Evolutionary conservation across 768 basidiomycete species (phyloP), one percentile per base, ranked within the genome.

Genomic region (Russula sp.): DNA sequence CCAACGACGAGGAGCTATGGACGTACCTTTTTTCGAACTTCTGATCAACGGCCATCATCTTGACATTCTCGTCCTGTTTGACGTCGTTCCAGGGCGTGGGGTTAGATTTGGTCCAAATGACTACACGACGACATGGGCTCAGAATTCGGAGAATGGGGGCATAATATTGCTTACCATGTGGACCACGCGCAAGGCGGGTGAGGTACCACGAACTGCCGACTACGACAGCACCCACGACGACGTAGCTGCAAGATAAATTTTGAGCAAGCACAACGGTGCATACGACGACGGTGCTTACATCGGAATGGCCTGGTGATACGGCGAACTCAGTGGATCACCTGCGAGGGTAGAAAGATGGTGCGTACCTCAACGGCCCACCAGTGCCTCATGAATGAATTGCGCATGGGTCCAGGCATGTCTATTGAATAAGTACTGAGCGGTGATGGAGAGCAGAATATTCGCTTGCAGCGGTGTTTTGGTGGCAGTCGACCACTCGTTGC

Each of bases 51-150:
- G 80, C 73, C 71, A 84, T 69, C 63, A 93, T 49, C 76, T 93
- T 93, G 57, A 82, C 89, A 67, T 83, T 83, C 75, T 94, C 85
- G 70, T 87, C 79, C 44, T 80, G 85, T 72, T 89, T 80, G 72
- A 94, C 81, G 61, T 83, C 80, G 75, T 91, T 90, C 89, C 90
- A 94, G n/a, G 93, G 93, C 22, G 85, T 86, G 40, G 91, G 91
- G 80, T 95, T 94, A 73, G 71, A 73, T 73, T 77, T 82, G 69
- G 84, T 80, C 85, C 84, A 86, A 61, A 85, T 73, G 59, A 84
- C 83, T 84, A 61, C 4, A 59, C 2, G n/a, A 39, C 47, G 27
- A 11, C 22, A 39, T 13, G 20, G 5, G 39, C 57, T 70, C 64
- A 62, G 40, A 52, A 54, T 54, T 54, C 37, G 32, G n/a, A 53